Conservation (phyloP, 2,329 filamentous ascomycete species). For the Trichoderma semiorbis region DNA sequence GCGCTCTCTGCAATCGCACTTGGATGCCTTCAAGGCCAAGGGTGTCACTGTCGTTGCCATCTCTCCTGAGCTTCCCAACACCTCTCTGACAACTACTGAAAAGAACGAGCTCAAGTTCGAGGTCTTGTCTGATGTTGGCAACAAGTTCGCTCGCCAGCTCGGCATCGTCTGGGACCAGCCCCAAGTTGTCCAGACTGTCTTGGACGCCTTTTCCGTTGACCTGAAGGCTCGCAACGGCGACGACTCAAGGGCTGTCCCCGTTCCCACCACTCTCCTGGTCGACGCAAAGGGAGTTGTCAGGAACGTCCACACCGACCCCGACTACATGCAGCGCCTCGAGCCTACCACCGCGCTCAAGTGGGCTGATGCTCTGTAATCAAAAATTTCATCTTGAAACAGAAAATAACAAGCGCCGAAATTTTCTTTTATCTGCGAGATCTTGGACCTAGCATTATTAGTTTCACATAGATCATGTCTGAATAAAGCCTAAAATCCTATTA, state of each 20-base stretch:
- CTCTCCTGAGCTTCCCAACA: constrained; percentile 1
- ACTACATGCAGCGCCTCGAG: constrained; percentile 6
- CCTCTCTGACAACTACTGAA: neutral
- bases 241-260: neutral
- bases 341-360: neutral
- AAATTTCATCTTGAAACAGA: too few relatives aligned
- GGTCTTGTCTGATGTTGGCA: neutral
- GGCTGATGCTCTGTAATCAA: neutral
- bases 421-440: neutral
- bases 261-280: neutral
- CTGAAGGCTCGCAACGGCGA: neutral
- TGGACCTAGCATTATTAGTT: neutral
- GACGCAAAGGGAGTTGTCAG: neutral
- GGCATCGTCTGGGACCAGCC: constrained; percentile 3
- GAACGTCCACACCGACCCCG: neutral
- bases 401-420: neutral
- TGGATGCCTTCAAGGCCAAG: neutral
- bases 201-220: neutral
- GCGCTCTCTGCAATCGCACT: neutral
- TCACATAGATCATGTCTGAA: neutral
- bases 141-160: constrained; percentile 1
- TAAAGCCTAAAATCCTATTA: neutral
- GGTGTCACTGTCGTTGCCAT: neutral
- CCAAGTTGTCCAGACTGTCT: neutral
- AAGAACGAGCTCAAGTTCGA: constrained; percentile 9